A percentile compares a stretch with the other conserved stretches of the same genome.
These are phyloP conservation scores for Borovskyia barvae DNA, from an alignment of 208 protist genomes.

Conservation along the genomic window DNA sequence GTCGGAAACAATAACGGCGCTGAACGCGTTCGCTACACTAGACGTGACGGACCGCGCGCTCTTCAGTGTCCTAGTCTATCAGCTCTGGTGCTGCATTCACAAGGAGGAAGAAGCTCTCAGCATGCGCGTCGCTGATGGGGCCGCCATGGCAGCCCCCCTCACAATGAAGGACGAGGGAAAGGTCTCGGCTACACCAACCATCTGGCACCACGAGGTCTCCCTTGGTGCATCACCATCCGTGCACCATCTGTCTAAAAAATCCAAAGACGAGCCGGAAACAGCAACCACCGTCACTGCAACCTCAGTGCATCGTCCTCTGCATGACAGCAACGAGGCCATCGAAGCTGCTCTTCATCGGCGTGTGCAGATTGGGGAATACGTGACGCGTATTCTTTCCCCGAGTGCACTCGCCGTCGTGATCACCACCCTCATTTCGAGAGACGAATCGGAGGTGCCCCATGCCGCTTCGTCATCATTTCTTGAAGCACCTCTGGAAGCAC, in stretches of 20 bases:
- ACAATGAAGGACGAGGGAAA: too few relatives aligned
- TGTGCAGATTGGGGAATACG: constrained; percentile 14
- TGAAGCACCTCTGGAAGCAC: too few relatives aligned
- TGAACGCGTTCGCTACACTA: constrained; percentile 74
- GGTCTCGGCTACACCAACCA: too few relatives aligned
- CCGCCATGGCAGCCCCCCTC: neutral
- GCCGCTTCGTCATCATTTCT: neutral
- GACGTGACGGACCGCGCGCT: constrained; percentile 57
- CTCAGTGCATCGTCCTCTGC: too few relatives aligned
- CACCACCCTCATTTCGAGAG: constrained; percentile 27
- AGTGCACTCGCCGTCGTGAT: constrained; percentile 61
- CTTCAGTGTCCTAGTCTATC: constrained; percentile 57
- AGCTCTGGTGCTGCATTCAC: constrained; percentile 39
- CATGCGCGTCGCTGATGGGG: neutral
- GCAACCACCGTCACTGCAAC: too few relatives aligned
- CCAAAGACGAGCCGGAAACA: too few relatives aligned
- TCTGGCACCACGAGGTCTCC: too few relatives aligned
- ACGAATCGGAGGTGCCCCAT: neutral
- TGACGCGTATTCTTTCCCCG: constrained; percentile 42
- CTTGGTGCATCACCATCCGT: too few relatives aligned
- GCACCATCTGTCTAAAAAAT: too few relatives aligned
- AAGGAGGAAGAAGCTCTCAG: neutral
- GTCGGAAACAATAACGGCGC: constrained; percentile 40
- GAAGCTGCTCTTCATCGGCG: constrained; percentile 4
- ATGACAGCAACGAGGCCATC: neutral